Percentiles rank a stretch among this genome's conserved stretches.
phyloP scores from a whole-genome alignment of 2,329 filamentous ascomycete species.

The Exophiala viscosa region DNA sequence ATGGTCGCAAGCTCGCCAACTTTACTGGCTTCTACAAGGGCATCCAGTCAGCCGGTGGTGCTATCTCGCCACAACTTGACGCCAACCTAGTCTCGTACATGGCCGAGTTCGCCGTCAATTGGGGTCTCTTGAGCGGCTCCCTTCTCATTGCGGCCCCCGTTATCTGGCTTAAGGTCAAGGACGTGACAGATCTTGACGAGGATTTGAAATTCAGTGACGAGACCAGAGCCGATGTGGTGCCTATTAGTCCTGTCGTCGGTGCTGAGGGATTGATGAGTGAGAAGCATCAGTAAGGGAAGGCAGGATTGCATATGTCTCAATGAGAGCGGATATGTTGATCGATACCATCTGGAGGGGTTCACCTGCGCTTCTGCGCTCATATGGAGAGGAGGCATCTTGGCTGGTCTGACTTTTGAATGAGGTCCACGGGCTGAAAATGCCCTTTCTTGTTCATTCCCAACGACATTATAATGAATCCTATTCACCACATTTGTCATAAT shows the following conservation, averaged over 20 bases:
- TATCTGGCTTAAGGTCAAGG: constrained; percentile 70
- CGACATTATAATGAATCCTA: too few relatives aligned
- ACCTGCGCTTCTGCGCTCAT: too few relatives aligned
- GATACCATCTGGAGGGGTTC: too few relatives aligned
- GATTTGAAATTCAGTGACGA: constrained; percentile 80
- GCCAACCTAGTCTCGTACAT: constrained; percentile 57
- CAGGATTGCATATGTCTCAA: too few relatives aligned
- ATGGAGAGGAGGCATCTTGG: too few relatives aligned
- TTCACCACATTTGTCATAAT: too few relatives aligned
- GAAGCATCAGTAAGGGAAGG: background rate
- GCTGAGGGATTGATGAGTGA: constrained; percentile 19
- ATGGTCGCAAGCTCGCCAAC: constrained; percentile 78
- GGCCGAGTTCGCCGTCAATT: constrained; percentile 64
- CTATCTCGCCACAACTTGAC: constrained; percentile 70
- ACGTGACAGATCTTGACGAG: constrained; percentile 69
- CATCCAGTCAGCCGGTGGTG: constrained; percentile 73
- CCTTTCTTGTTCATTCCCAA: too few relatives aligned
- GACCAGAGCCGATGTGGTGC: constrained; percentile 64
- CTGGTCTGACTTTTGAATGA: too few relatives aligned
- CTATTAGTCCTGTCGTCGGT: constrained; percentile 13
- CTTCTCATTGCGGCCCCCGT: constrained; percentile 72
- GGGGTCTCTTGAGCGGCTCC: constrained; percentile 64
- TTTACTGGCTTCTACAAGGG: constrained; percentile 79
- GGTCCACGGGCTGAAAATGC: too few relatives aligned
- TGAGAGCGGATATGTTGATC: too few relatives aligned